Base-by-base conservation (phyloP, 2,329 filamentous ascomycete species). In the Akanthomyces dipterigenus region DNA sequence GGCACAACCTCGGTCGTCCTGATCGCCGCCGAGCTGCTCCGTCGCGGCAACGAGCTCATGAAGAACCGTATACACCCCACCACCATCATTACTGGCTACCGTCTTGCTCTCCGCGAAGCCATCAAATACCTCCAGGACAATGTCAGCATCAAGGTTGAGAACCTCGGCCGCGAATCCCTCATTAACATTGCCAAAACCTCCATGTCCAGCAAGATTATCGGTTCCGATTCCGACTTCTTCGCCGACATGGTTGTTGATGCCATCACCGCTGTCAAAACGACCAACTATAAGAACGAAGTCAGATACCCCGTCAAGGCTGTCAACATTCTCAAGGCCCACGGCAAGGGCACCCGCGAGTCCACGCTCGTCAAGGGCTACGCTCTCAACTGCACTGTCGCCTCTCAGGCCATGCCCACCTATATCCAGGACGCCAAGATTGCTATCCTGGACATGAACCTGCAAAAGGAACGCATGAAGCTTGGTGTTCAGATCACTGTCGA, bases 51-150 rank as follows among this genome's bases (percentile, higher is more conserved):
- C 81, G 95, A 99, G 80, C 85, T 99, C 67, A 96, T 98, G 90
- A 97, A 95, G 83, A 99, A 98, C 85, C 90, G 93, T 75, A 99
- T 99, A 85, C 95, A 99, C 80, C 96, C 95, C 61, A 99, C 95
- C 28, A 99, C 96, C 64, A 98, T 99, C 78, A 99, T 99, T 74
- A 98, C 92, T 64, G 95, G 95, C 71, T 99, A 99, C 84, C 86
- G 95, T 71, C 85, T 99, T 70, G 95, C 95, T 64, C 84, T 99
- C 68, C 86, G 95, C 71, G 95, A 99, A 81, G 95, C 95, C 63
- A 88, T 99, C 73, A 96, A 96, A 79, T 99, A 97, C 79, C 96
- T 99, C 88, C 93, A 91, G 78, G 95, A 99, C 77, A 96, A 98
- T 75, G 89, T 99, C 75, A 93, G 91, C 81, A 91, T 91, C 70